Base-by-base conservation (phyloP, 371 early-diverging fungal species). In the Mucor saturninus region DNA sequence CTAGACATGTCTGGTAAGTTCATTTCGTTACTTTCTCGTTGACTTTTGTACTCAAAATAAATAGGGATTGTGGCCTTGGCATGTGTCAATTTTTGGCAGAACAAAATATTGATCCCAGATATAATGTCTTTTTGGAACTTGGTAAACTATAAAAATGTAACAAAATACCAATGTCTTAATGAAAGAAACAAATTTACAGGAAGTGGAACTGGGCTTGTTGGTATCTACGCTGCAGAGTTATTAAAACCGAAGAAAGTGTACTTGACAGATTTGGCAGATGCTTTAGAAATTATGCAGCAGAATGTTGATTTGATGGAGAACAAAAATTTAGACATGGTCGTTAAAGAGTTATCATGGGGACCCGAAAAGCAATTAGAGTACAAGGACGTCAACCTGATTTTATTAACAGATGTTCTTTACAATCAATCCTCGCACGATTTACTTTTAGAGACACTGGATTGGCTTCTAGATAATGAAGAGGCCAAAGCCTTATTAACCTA, bases 151-250 rank as follows among this genome's bases (percentile, higher is more conserved):
- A 35, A 14, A 10, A 32, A 11, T 2, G 37, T 40, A 28, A 50
- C 3, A 11, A 7, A 32, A 45, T 5, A 35, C 4, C 2, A 40
- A 9, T 37, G 37, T 35, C 35, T 60, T 9, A 46, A 8, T 4
- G n/a, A 21, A 46, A 46, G 6, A 21, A 43, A 43, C 13, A n/a
- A 43, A 30, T 13, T 14, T 15, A 38, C 21, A 60, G 82, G 83
- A 9, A 79, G 81, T 56, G 83, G 83, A 6, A 83, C 83, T 13
- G 83, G 77, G 6, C 45, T 81, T 15, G 79, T 70, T 14, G 83
- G 83, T 0, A 65, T 83, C 2, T 77, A 69, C 64, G 72, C 70
- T 26, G 74, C 77, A 3, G 61, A 67, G n/a, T 29, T 71, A 30
- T 56, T 79, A 28, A 15, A 54, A 2, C 70, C 76, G 14, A 37